Evolutionary conservation across 2,329 filamentous ascomycete genomes (phyloP), one percentile per base, ranked within the genome.

Genomic region (Neonectria punicea): DNA sequence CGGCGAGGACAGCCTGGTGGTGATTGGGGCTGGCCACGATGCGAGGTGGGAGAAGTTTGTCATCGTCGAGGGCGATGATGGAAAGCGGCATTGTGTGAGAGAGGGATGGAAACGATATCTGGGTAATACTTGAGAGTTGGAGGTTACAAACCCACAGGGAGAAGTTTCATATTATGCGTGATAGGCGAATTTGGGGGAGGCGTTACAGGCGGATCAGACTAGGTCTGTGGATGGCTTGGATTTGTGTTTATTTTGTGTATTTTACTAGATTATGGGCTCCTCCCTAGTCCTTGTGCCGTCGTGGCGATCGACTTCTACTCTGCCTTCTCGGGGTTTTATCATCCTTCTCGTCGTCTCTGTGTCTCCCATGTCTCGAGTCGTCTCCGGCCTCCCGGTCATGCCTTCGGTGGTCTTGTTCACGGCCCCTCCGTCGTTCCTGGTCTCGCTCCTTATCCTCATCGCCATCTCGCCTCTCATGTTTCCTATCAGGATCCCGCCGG

Each of bases 31-130:
- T 1, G 94, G 94, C 0, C 85, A 87, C 65, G 92, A 96, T 76
- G 92, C 92, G 16, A 86, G 92, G 55, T 98, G 94, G 93, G 94
- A 98, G 81, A 94, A 92, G 66, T 97, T 97, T 73, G 83, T 90
- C 20, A 82, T 97, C 56, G 85, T 85, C n/a, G 86, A 91, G 60
- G 87, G 86, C 14, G 86, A 90, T 22, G 89, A 92, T 67, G 92
- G 92, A 10, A 89, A 87, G 69, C 85, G 89, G 49, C 83, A 87
- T 56, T 88, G 92, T 67, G 81, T 89, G 32, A 85, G 92, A 67
- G 90, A 94, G 74, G 93, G 92, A 2, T 97, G 93, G 93, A 95
- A 93, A 79, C 86, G 89, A 72, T 96, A 94, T 80, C 80, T 94
- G 57, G 82, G 81, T 7, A 80, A 78, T 60, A 76, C 78, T 46